Conservation (phyloP, 2,329 filamentous ascomycete genomes). For the Thelonectria olida region DNA sequence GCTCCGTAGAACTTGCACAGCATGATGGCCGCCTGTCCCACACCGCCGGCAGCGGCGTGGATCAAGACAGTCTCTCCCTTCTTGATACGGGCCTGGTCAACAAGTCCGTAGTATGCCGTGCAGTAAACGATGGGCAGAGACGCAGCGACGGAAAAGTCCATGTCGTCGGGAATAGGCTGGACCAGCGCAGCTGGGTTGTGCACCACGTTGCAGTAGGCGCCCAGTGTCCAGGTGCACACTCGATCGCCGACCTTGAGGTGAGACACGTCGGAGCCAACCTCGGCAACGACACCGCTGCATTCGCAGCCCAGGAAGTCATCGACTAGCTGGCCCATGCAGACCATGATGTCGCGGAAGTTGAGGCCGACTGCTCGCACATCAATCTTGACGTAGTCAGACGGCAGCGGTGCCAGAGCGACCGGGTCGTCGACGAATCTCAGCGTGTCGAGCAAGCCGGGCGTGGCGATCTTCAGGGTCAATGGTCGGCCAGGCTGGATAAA, state of each 20-base stretch:
- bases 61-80: slow-evolving; percentile 42
- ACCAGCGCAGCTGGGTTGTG: slow-evolving; percentile 1
- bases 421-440: slow-evolving; percentile 13
- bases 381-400: slow-evolving; percentile 14
- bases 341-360: slow-evolving; percentile 25
- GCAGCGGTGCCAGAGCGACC: slow-evolving; percentile 7
- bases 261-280: neutral
- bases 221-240: slow-evolving; percentile 7
- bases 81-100: neutral
- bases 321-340: slow-evolving; percentile 18
- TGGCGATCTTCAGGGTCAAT: slow-evolving; percentile 6
- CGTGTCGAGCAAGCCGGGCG: slow-evolving; percentile 13
- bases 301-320: slow-evolving; percentile 11
- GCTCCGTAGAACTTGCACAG: slow-evolving; percentile 32
- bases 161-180: slow-evolving; percentile 1
- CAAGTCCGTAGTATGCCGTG: slow-evolving; percentile 5
- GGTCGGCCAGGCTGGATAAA: slow-evolving; percentile 5
- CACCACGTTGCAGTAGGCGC: too few species aligned
- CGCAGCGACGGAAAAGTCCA: slow-evolving; percentile 29
- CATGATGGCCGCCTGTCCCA: slow-evolving; percentile 43
- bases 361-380: slow-evolving; percentile 12
- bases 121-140: neutral
- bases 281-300: neutral
- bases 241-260: slow-evolving; percentile 8
- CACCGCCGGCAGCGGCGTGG: slow-evolving; percentile 42